Evolutionary conservation across 164 flowering plant genomes (phyloP).

Genomic region (Vitis cinerea): DNA sequence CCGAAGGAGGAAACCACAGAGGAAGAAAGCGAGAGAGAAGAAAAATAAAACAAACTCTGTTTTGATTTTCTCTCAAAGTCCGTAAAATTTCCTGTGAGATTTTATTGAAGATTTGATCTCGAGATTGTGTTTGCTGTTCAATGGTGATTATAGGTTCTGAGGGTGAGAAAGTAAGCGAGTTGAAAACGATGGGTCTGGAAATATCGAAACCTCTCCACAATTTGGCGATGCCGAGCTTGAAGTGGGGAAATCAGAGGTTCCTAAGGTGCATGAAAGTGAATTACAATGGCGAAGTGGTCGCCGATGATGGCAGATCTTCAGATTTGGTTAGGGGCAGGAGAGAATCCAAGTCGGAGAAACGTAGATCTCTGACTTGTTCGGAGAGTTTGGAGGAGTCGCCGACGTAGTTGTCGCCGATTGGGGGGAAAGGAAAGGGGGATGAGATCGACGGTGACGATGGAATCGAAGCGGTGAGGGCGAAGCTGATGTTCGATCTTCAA

Average conservation of each 20-base stretch:
- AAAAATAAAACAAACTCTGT: background rate
- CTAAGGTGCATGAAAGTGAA: conserved; percentile 54
- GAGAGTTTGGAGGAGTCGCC: conserved; percentile 4
- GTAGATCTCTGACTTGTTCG: conserved; percentile 1
- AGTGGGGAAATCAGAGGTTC: conserved; percentile 64
- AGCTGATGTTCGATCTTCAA: conserved; percentile 55
- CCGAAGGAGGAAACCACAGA: too few species aligned
- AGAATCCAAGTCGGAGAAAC: conserved; percentile 9
- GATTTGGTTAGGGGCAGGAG: background rate
- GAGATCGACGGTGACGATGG: conserved; percentile 29
- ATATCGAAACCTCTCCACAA: conserved; percentile 69
- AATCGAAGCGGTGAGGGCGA: conserved; percentile 57
- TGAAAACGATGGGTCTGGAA: conserved; percentile 29
- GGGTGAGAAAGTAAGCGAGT: conserved; percentile 7
- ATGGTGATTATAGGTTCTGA: conserved; percentile 28
- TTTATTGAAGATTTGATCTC: too few species aligned
- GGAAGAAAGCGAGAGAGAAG: too few species aligned
- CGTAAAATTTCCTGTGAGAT: background rate
- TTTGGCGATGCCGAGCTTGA: conserved; percentile 54
- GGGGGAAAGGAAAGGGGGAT: conserved; percentile 6
- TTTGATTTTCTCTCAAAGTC: background rate
- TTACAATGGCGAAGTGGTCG: conserved; percentile 11
- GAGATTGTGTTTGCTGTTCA: conserved; percentile 3
- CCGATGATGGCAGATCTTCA: conserved; percentile 25
- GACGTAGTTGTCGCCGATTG: background rate